These are phyloP conservation scores for Rhododendron kiyosumense DNA, from an alignment of 148 eudicot genomes.

Conservation along the genomic window DNA sequence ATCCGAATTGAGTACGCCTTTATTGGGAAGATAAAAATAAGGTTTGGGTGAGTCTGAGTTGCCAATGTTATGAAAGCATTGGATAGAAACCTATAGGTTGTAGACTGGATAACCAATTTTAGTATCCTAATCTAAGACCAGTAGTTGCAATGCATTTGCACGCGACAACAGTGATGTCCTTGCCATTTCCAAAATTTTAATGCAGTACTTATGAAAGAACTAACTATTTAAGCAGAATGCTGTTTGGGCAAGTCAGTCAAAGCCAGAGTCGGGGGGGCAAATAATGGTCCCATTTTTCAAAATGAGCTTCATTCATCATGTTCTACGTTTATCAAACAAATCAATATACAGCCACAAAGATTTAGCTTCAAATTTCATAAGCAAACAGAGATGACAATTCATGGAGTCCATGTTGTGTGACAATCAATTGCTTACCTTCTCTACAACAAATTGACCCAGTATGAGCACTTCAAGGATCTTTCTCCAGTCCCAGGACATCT, in stretches of 20 bases:
- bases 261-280: neutral
- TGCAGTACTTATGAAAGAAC: neutral
- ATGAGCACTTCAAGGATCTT: slow-evolving; percentile 96
- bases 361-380: neutral
- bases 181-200: neutral
- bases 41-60: neutral
- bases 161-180: neutral
- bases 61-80: neutral
- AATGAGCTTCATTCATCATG: neutral
- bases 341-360: neutral
- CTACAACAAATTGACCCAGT: slow-evolving; percentile 94
- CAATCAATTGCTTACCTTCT: slow-evolving; percentile 50
- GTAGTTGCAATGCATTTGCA: neutral
- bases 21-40: neutral
- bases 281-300: neutral
- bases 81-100: neutral
- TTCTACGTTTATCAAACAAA: neutral
- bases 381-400: neutral
- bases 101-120: neutral
- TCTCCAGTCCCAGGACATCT: slow-evolving; percentile 99
- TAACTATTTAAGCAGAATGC: neutral
- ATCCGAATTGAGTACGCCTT: neutral
- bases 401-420: neutral
- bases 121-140: neutral
- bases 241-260: neutral